These are phyloP conservation scores for Trichoderma citrinoviride DNA, from an alignment of 2,329 filamentous ascomycete genomes.

Conservation along the genomic window DNA sequence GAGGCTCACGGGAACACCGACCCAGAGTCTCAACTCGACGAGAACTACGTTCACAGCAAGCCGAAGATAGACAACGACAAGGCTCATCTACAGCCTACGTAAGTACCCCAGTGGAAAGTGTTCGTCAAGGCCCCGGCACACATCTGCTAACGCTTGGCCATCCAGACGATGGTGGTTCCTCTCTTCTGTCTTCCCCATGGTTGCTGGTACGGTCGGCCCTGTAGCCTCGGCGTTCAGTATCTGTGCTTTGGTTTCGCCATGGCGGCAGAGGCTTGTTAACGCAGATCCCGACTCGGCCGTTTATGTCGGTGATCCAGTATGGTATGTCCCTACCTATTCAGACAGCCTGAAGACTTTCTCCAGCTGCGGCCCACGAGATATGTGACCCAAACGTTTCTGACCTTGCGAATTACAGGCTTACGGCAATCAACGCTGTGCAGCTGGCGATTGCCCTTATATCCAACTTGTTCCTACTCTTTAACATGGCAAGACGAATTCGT, in stretches of 20 bases:
- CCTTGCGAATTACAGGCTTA: conserved; percentile 50
- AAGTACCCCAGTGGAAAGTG: neutral
- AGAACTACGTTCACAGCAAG: neutral
- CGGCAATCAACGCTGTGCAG: conserved; percentile 73
- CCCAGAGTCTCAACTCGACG: neutral
- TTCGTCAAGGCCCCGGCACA: no score
- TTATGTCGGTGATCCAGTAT: neutral
- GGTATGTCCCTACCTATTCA: neutral
- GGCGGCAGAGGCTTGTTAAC: conserved; percentile 25
- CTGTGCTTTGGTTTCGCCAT: conserved; percentile 75
- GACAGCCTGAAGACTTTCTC: no score
- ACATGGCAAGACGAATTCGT: conserved; percentile 77
- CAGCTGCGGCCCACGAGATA: neutral
- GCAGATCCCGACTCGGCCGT: neutral
- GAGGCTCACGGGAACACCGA: neutral
- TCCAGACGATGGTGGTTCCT: conserved; percentile 56
- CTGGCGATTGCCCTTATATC: conserved; percentile 72
- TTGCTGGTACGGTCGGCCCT: conserved; percentile 80
- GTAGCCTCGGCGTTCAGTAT: conserved; percentile 87
- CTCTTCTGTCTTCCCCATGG: conserved; percentile 67
- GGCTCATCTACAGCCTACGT: conserved; percentile 7
- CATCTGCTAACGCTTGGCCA: neutral
- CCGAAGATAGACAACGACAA: conserved; percentile 10
- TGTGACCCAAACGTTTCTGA: neutral
- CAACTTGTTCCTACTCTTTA: conserved; percentile 79